phyloP scores from a whole-genome alignment of 139 green algal species.

The Zygnema circumcarinatum region DNA sequence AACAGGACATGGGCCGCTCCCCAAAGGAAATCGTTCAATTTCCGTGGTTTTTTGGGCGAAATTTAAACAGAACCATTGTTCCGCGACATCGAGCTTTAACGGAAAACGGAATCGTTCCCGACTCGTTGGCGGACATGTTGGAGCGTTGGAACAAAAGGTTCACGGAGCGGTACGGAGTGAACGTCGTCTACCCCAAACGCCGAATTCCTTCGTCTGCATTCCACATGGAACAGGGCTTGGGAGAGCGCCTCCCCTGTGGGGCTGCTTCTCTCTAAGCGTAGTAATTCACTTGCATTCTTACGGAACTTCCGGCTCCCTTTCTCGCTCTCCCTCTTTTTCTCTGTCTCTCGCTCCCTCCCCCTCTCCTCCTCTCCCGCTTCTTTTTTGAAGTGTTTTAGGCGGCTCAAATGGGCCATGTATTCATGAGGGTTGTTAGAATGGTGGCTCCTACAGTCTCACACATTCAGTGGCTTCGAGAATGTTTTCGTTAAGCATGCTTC shows the following conservation, averaged over 20 bases:
- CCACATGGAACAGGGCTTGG: not conserved
- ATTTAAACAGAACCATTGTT: not conserved
- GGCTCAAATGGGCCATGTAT: not conserved
- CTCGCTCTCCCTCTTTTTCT: not conserved
- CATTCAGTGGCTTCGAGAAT: not conserved
- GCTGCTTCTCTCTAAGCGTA: too few relatives aligned
- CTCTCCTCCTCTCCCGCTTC: not conserved
- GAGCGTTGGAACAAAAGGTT: constrained; percentile 73
- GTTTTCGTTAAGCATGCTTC: not conserved
- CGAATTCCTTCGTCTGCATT: constrained; percentile 89
- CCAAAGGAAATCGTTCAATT: not conserved
- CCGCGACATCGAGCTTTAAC: not conserved
- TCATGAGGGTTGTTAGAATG: not conserved
- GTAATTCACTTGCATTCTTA: too few relatives aligned
- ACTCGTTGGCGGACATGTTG: not conserved
- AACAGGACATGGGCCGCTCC: not conserved
- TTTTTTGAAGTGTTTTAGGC: not conserved
- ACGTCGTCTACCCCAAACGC: constrained; percentile 94
- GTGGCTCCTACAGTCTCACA: not conserved
- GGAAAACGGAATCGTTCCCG: not conserved
- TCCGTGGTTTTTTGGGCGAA: constrained; percentile 13
- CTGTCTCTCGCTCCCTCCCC: not conserved
- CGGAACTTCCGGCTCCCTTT: not conserved
- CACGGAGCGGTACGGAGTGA: constrained; percentile 43
- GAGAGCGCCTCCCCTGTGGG: not conserved